Base-by-base conservation (phyloP, 139 green algal species). In the Spirogloea muscicola region DNA sequence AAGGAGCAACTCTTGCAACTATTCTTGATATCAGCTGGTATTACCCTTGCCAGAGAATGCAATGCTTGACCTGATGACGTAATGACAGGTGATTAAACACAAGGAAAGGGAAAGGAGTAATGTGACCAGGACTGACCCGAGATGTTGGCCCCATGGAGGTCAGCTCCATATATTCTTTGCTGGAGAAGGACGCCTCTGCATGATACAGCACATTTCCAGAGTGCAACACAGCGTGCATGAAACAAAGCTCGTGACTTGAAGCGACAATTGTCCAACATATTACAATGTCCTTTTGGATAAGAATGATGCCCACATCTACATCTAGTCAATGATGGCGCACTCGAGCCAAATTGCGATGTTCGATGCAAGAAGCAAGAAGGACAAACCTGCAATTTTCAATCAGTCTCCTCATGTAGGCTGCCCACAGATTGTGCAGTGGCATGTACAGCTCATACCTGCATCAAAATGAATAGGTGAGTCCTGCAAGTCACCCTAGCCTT, bases 121-220 rank as follows among this genome's bases (percentile, higher is more conserved):
- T 10, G 25, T 34, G 9, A 13, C 41, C 3, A 38, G 43, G 43
- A 68, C 59, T 18, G 4, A 68, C 59, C 59, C n/a, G n/a, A 31
- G 25, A 68, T 4, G 46, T 51, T 68, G 10, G 59, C 10, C 5
- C 59, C 59, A 36, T 68, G 59, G 9, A 68, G 59, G 46, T 68
- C 59, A 6, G 59, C 59, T 40, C 33, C 48, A 4, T 51, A 36
- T 5, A 68, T 29, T 13, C 59, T 57, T 5, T 29, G 4, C 5
- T 33, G 9, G 27, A 68, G 59, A 4, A 68, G 33, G 29, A 43
- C 41, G 27, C 48, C 5, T 31, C 59, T 68, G 59, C 18, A n/a
- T 16, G 10, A 25, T 13, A 10, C 10, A 13, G 10, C 10, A 13
- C 43, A 51, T 10, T 13, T 25, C 10, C 43, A 51, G 10, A 10